These are phyloP conservation scores for Colletotrichum endophyticum DNA, from an alignment of 2,329 filamentous ascomycete genomes.

Conservation along the genomic window DNA sequence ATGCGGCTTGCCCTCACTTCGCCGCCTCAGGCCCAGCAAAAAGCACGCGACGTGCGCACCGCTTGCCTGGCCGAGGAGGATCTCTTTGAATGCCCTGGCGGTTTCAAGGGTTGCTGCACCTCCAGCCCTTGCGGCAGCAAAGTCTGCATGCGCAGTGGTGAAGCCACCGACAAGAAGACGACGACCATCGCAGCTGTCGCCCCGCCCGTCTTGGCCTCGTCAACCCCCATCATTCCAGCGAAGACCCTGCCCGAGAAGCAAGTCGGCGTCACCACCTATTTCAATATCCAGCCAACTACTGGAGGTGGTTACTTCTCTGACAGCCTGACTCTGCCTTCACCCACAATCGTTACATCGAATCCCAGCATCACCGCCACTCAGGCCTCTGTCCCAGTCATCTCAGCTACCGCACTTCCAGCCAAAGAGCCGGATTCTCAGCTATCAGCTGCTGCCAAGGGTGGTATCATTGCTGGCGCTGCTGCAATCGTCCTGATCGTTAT, in stretches of 20 bases:
- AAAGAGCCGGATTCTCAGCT: not conserved
- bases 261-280: not conserved
- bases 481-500: slow-evolving; percentile 22
- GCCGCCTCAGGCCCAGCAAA: not conserved
- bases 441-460: not conserved
- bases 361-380: not conserved
- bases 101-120: slow-evolving; percentile 50
- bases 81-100: slow-evolving; percentile 41
- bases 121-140: slow-evolving; percentile 43
- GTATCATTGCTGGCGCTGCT: slow-evolving; percentile 12
- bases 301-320: slow-evolving; percentile 9
- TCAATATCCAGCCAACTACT: not conserved
- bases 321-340: not conserved
- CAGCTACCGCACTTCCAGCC: not conserved
- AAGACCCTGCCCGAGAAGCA: not conserved
- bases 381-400: not conserved
- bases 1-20: not conserved
- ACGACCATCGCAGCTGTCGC: slow-evolving; percentile 10
- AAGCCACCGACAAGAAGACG: not conserved
- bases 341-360: not conserved
- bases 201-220: not conserved
- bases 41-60: not conserved
- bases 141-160: slow-evolving; percentile 31
- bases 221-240: not conserved
- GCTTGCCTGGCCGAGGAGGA: slow-evolving; percentile 31